Evolutionary conservation across 192 early-diverging fungal species (phyloP).

Genomic region (Coemansia sp.): DNA sequence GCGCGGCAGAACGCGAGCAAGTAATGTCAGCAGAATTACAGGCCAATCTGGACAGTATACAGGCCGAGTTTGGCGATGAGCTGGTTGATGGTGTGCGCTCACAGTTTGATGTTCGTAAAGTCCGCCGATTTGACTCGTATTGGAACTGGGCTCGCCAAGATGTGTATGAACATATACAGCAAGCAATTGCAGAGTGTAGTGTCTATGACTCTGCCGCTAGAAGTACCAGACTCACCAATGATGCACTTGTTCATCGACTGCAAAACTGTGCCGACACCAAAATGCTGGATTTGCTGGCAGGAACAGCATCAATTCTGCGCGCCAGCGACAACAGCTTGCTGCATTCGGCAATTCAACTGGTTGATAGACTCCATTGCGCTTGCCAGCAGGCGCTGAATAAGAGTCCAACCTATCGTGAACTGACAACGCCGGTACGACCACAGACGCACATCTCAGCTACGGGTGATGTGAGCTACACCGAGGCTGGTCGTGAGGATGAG

Average conservation of each 20-base stretch:
- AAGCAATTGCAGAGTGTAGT: conserved; percentile 66
- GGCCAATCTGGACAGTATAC: conserved; percentile 72
- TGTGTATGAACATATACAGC: conserved; percentile 64
- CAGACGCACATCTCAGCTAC: conserved; percentile 66
- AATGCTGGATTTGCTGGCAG: conserved; percentile 76
- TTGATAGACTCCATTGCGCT: conserved; percentile 67
- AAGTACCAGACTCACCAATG: conserved; percentile 57
- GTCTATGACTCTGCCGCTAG: conserved; percentile 53
- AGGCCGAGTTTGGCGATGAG: conserved; percentile 80
- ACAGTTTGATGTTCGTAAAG: conserved; percentile 75
- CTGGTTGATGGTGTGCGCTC: conserved; percentile 78
- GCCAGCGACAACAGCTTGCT: conserved; percentile 66
- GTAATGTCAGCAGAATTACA: conserved; percentile 61
- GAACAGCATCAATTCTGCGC: conserved; percentile 58
- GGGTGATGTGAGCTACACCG: conserved; percentile 76
- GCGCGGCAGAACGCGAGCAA: conserved; percentile 64
- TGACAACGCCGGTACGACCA: conserved; percentile 74
- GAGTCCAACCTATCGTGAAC: conserved; percentile 81
- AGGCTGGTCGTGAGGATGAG: conserved; percentile 69
- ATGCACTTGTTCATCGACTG: conserved; percentile 31
- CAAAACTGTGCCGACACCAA: conserved; percentile 79
- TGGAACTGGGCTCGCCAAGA: conserved; percentile 87
- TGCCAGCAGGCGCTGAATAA: conserved; percentile 67
- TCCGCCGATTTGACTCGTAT: conserved; percentile 86
- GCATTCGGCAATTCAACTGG: conserved; percentile 51